Base-by-base conservation (phyloP, 2,329 filamentous ascomycete species). In the Ophioceras dolichostomum region DNA sequence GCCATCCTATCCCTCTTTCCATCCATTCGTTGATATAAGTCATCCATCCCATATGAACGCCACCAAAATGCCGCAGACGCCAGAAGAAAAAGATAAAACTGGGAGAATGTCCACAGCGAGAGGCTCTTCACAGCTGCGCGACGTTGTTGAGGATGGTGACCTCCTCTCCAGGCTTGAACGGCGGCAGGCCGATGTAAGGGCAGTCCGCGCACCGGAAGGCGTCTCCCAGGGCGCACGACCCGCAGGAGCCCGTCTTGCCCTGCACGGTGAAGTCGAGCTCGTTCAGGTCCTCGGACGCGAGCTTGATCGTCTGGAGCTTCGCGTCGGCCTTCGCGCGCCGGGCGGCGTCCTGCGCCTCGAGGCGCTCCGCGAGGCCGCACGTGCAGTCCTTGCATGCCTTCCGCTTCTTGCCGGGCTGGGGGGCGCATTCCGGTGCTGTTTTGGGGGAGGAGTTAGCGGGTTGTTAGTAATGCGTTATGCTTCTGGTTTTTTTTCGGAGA, bases 191-290 rank as follows among this genome's bases (percentile, higher is more conserved):
- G 50, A 94, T 83, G 55, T 91, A 94, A 2, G 88, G 88, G 50
- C 70, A 74, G 19, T 67, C 76, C 35, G 76, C 76, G 55, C 81
- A 85, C 29, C 81, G 68, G 63, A 87, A 87, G 4, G 91, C 89
- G 58, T 96, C 89, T 36, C 91, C 91, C 13, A 98, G 69, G 20
- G 87, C 82, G 60, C 91, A 96, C 61, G 89, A 95, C 20, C 86
- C 86, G 58, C 91, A 98, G 14, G 84, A 93, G 38, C 91, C 89
- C 5, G 89, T 84, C 65, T 95, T 96, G 49, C 91, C 91, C 59
- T 94, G 73, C n/a, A 96, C 85, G 1, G 91, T 98, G 55, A 98
- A 96, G 60, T 98, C 91, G 8, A 96, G 71, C 59, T 96, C 89
- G 36, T 75, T 78, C 34, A 98, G 64, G 54, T 98, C 91, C 49